Evolutionary conservation across 2,329 filamentous ascomycete species (phyloP).

Genomic region (Cryphonectria japonica): DNA sequence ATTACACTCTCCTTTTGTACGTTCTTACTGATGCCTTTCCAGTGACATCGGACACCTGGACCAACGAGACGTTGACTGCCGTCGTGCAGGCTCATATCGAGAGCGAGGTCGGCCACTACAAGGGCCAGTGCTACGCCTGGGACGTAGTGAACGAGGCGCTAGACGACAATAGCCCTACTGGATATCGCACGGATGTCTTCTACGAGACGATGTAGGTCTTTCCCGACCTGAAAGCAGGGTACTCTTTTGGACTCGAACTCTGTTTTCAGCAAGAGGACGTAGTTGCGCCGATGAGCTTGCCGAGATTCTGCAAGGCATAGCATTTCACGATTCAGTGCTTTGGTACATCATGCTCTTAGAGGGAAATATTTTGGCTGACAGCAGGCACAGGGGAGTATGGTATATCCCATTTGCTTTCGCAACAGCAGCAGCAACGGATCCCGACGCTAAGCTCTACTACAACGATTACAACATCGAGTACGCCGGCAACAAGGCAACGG

Average conservation of each 20-base stretch:
- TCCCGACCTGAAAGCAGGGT: neutral
- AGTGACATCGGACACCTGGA: constrained; percentile 55
- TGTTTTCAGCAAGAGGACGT: neutral
- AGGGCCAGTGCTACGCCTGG: constrained; percentile 65
- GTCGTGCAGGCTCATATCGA: constrained; percentile 63
- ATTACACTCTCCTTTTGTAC: neutral
- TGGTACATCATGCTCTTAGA: neutral
- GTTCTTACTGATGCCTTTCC: neutral
- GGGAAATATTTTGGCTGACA: neutral
- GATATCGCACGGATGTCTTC: constrained; percentile 57
- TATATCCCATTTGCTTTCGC: constrained; percentile 63
- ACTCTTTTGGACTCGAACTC: neutral
- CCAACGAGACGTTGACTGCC: constrained; percentile 57
- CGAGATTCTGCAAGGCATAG: neutral
- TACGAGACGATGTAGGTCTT: constrained; percentile 54
- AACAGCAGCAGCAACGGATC: constrained; percentile 57
- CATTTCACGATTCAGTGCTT: neutral
- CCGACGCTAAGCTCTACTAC: constrained; percentile 58
- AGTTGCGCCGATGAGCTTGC: neutral
- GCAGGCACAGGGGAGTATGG: constrained; percentile 37
- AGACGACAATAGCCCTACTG: constrained; percentile 62
- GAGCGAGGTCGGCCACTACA: constrained; percentile 60
- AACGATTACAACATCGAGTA: constrained; percentile 62
- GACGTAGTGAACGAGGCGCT: constrained; percentile 69
- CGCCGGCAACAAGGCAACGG: constrained; percentile 50